Conservation (phyloP, 1,284 basidiomycete species). For the Naganishia sp. region DNA sequence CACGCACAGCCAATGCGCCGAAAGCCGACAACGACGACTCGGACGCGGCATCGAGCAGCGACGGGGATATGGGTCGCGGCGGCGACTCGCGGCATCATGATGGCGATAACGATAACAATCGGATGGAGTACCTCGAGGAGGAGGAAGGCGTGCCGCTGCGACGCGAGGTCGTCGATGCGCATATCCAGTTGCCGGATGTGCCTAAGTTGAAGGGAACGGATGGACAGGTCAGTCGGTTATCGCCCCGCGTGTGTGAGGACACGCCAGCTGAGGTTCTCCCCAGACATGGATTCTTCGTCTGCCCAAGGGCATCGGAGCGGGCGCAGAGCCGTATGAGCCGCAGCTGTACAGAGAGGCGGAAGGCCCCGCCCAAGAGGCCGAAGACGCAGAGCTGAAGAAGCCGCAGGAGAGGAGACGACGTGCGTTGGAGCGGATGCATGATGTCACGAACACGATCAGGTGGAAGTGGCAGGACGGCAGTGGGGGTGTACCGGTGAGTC, state of each 20-base stretch:
- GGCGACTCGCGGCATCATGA: constrained; percentile 17
- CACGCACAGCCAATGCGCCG: background rate
- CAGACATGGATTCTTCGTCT: constrained; percentile 50
- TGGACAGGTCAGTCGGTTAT: constrained; percentile 45
- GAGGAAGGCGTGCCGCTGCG: constrained; percentile 39
- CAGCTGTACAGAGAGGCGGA: constrained; percentile 42
- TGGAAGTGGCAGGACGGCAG: constrained; percentile 50
- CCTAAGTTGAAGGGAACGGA: constrained; percentile 46
- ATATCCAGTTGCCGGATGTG: constrained; percentile 46
- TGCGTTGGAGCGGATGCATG: constrained; percentile 50
- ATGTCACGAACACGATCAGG: constrained; percentile 50
- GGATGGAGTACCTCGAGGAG: constrained; percentile 50
- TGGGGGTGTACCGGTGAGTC: constrained; percentile 45
- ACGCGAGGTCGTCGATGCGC: constrained; percentile 40
- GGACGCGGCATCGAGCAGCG: background rate
- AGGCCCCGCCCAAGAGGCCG: constrained; percentile 31
- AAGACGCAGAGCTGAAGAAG: constrained; percentile 38
- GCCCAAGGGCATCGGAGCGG: constrained; percentile 49
- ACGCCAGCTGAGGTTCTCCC: background rate
- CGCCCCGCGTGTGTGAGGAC: background rate
- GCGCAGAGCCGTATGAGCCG: constrained; percentile 48
- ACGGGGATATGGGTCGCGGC: constrained; percentile 23
- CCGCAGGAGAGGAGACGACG: constrained; percentile 37
- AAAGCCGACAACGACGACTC: background rate
- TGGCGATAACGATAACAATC: constrained; percentile 38